These are phyloP conservation scores for Stygiomarasmius scandens DNA, from an alignment of 1,284 basidiomycete species.

Conservation along the genomic window DNA sequence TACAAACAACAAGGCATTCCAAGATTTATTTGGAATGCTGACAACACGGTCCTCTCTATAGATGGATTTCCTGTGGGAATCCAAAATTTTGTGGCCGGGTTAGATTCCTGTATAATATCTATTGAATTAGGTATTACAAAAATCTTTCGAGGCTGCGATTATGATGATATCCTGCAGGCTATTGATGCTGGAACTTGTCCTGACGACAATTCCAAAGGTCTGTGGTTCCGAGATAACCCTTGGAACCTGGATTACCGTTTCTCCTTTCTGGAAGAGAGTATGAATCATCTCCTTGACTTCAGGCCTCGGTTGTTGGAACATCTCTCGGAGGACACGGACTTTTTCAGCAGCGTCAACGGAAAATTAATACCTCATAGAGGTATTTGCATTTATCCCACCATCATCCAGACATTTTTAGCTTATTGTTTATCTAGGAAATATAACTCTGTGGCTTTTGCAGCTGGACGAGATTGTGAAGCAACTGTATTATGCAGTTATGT, in stretches of 20 bases:
- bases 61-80: constrained; percentile 3
- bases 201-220: neutral
- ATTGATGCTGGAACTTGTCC: constrained; percentile 1
- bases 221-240: constrained; percentile 11
- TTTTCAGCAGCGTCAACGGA: neutral
- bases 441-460: constrained; percentile 9
- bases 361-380: neutral
- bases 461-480: constrained; percentile 7
- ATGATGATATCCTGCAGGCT: constrained; percentile 3
- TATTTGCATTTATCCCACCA: neutral
- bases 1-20: constrained; percentile 5
- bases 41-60: neutral
- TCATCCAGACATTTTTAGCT: neutral
- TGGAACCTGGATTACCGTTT: neutral
- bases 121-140: neutral
- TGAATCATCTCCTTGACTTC: neutral
- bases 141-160: constrained; percentile 5
- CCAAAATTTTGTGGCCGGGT: neutral
- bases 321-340: neutral
- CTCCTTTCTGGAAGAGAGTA: constrained; percentile 5
- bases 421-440: constrained; percentile 2
- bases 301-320: neutral
- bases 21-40: neutral
- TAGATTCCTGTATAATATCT: neutral
- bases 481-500: constrained; percentile 3